Percentiles rank a stretch among this genome's conserved stretches.
Evolutionary conservation across 495 filamentous ascomycete species (phyloP).

Genomic region (Talaromyces thailandensis): DNA sequence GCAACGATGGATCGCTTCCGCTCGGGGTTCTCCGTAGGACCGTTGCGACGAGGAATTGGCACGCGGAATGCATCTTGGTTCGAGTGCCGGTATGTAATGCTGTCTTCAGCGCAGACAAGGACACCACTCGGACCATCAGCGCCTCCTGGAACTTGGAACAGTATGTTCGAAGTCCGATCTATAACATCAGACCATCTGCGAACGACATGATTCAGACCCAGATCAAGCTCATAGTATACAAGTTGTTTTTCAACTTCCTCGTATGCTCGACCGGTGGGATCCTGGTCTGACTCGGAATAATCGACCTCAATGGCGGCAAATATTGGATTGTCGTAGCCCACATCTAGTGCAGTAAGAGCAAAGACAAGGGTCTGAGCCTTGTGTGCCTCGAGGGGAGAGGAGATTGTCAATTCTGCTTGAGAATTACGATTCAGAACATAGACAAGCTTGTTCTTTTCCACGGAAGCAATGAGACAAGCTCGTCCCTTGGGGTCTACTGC

Average conservation of each 20-base stretch:
- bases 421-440: constrained; percentile 96
- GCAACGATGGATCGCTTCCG: constrained; percentile 77
- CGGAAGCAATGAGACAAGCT: constrained; percentile 84
- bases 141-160: constrained; percentile 95
- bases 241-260: constrained; percentile 78
- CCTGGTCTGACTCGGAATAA: constrained; percentile 84
- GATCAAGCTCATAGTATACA: constrained; percentile 94
- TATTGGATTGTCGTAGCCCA: constrained; percentile 92
- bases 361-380: constrained; percentile 90
- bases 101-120: constrained; percentile 88
- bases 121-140: constrained; percentile 91
- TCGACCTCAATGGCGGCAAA: constrained; percentile 94
- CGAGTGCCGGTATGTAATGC: constrained; percentile 87
- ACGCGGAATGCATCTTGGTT: constrained; percentile 86
- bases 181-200: constrained; percentile 92
- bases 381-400: constrained; percentile 94
- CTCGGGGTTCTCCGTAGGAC: constrained; percentile 84
- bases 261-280: constrained; percentile 75
- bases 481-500: constrained; percentile 91
- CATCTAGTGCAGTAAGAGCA: constrained; percentile 76
- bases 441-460: constrained; percentile 99
- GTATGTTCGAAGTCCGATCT: constrained; percentile 76
- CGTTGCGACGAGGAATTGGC: constrained; percentile 76
- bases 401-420: constrained; percentile 90
- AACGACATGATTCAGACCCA: constrained; percentile 94